Conservation (phyloP, 2,329 filamentous ascomycete genomes). For the Scedosporium apiospermum region DNA sequence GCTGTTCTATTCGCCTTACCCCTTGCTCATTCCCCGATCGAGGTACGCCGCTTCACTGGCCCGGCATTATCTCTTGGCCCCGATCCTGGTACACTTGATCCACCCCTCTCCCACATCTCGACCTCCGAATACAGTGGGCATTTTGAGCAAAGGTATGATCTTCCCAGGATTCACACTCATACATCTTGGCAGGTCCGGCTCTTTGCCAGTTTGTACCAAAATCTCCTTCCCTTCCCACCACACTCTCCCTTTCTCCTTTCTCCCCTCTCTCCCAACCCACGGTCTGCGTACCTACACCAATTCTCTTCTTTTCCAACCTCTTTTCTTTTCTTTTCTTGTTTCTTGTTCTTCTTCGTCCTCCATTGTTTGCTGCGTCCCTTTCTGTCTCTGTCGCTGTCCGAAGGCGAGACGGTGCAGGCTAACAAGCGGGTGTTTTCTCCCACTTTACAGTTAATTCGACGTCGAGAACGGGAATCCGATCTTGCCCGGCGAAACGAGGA, state of each 20-base stretch:
- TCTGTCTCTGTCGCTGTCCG: conserved; percentile 1
- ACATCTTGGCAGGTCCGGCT: conserved; percentile 7
- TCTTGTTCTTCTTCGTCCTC: conserved; percentile 7
- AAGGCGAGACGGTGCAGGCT: neutral
- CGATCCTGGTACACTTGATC: neutral
- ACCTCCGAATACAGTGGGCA: conserved; percentile 16
- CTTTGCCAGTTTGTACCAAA: conserved; percentile 9
- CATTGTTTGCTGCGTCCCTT: conserved; percentile 3
- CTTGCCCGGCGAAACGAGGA: neutral
- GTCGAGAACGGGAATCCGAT: neutral
- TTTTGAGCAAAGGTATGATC: conserved; percentile 34
- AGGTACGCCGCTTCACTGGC: neutral
- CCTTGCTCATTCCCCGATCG: conserved; percentile 8
- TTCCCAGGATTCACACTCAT: conserved; percentile 28
- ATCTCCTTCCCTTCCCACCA: conserved; percentile 6
- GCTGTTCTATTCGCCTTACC: conserved; percentile 8
- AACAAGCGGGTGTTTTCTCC: neutral
- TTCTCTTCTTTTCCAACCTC: conserved; percentile 7
- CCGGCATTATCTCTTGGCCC: neutral
- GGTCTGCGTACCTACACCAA: conserved; percentile 9
- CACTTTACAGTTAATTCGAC: conserved; percentile 2
- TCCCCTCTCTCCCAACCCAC: conserved; percentile 12
- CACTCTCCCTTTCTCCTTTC: conserved; percentile 10
- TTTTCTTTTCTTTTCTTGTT: conserved; percentile 8
- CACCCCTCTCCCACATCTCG: neutral